These are phyloP conservation scores for Austroboletus novae-zelandiae DNA, from an alignment of 1,284 basidiomycete genomes.

Conservation along the genomic window DNA sequence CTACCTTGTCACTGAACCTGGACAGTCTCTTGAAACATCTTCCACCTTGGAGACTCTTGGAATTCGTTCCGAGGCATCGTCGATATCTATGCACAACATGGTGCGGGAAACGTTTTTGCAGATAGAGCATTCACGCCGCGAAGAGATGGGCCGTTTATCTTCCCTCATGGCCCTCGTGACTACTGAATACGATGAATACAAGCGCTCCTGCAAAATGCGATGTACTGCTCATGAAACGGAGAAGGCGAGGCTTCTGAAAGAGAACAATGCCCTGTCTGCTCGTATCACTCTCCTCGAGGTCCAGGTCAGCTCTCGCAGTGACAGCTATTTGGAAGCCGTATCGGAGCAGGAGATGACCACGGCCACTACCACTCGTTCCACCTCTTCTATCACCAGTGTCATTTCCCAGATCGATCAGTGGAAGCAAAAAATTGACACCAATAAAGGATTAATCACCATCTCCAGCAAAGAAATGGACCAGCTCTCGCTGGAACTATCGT, in stretches of 20 bases:
- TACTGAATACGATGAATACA: neutral
- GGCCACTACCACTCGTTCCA: neutral
- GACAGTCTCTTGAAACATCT: neutral
- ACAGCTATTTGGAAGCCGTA: neutral
- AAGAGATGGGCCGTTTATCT: slow-evolving; percentile 9
- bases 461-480: slow-evolving; percentile 12
- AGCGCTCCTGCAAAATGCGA: neutral
- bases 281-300: slow-evolving; percentile 5
- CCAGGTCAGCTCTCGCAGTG: neutral
- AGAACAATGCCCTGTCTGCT: neutral
- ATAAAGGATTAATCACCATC: slow-evolving; percentile 1
- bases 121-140: slow-evolving; percentile 3
- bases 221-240: slow-evolving; percentile 1
- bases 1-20: no score
- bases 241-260: slow-evolving; percentile 1
- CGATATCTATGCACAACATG: no score
- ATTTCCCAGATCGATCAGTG: slow-evolving; percentile 3
- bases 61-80: neutral
- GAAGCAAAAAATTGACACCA: neutral
- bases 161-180: neutral
- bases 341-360: neutral
- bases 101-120: neutral
- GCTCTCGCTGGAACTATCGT: slow-evolving; percentile 4
- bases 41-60: neutral
- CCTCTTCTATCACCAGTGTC: slow-evolving; percentile 3